Conservation (phyloP, 176 grass and related monocot species). For the Oryza glaberrima region DNA sequence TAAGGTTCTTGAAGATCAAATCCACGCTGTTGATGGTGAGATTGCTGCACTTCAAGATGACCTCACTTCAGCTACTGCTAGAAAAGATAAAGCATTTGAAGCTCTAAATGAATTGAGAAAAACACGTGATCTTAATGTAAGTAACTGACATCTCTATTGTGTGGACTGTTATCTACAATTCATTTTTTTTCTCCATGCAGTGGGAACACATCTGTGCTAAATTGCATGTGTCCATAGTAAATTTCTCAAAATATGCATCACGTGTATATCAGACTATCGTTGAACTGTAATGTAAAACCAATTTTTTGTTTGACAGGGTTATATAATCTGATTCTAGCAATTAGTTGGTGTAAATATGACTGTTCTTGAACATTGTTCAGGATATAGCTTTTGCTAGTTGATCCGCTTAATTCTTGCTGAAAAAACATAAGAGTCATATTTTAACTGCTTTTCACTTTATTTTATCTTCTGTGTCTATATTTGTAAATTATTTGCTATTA, state of each 20-base stretch:
- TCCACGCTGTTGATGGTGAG: slow-evolving; percentile 50
- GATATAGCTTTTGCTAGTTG: background rate
- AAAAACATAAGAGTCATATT: background rate
- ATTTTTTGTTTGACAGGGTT: background rate
- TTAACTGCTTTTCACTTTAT: background rate
- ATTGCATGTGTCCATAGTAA: background rate
- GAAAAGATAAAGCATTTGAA: slow-evolving; percentile 66
- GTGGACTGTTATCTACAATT: background rate
- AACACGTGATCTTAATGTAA: slow-evolving; percentile 55
- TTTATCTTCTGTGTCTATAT: background rate
- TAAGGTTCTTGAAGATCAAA: slow-evolving; percentile 61
- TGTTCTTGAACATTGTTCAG: background rate
- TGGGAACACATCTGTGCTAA: background rate
- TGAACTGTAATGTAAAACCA: background rate
- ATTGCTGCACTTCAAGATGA: slow-evolving; percentile 57
- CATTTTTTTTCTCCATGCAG: background rate
- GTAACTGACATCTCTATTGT: background rate
- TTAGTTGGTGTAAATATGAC: background rate
- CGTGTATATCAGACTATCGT: background rate
- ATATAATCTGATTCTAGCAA: slow-evolving; percentile 1
- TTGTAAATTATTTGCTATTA: background rate
- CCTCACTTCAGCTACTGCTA: slow-evolving; percentile 47
- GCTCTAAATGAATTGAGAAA: slow-evolving; percentile 52
- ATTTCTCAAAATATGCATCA: background rate
- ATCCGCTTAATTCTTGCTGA: background rate